Evolutionary conservation across 495 filamentous ascomycete species (phyloP).

Genomic region (Bacidia rubella): DNA sequence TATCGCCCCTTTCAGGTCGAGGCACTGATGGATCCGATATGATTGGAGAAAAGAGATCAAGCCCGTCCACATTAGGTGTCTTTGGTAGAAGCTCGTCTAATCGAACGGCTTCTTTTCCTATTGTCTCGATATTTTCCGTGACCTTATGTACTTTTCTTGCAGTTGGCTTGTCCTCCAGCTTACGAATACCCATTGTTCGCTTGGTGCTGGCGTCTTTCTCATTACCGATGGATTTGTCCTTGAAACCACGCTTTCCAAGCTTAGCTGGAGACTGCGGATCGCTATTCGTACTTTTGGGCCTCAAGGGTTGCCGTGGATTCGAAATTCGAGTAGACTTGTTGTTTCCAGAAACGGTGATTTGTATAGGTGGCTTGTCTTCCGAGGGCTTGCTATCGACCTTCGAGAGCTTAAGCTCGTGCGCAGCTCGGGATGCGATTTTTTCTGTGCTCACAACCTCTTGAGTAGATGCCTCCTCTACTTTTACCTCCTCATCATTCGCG

Average conservation of each 20-base stretch:
- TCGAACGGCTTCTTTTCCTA: background rate
- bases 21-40: slow-evolving; percentile 26
- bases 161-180: background rate
- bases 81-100: slow-evolving; percentile 5
- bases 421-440: no score
- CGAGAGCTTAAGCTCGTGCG: no score
- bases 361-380: background rate
- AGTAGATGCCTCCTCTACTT: no score
- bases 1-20: slow-evolving; percentile 28
- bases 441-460: no score
- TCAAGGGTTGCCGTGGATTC: slow-evolving; percentile 25
- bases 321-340: slow-evolving; percentile 8
- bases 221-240: background rate
- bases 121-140: background rate
- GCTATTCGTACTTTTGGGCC: slow-evolving; percentile 28
- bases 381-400: background rate
- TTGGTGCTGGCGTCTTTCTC: background rate
- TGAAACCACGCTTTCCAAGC: background rate
- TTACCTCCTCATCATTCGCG: no score
- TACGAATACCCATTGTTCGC: background rate
- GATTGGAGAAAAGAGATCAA: slow-evolving; percentile 24
- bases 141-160: background rate
- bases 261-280: slow-evolving; percentile 2
- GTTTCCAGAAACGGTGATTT: slow-evolving; percentile 5
- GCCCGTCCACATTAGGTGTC: slow-evolving; percentile 17